Evolutionary conservation across 2,329 filamentous ascomycete species (phyloP), one percentile per base, ranked within the genome.

Genomic region (Aspergillus carbonarius): DNA sequence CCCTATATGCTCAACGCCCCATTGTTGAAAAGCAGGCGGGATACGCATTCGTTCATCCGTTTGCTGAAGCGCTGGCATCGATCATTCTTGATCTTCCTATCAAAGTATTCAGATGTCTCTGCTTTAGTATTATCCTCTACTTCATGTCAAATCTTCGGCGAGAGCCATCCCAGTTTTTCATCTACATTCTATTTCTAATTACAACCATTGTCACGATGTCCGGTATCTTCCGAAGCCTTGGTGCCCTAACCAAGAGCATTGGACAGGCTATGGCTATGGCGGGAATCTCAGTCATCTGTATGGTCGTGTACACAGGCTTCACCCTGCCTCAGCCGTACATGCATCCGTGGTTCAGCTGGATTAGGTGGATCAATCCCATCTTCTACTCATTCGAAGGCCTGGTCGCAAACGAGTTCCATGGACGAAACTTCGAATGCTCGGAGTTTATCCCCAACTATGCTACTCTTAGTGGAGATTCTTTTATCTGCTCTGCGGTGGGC

Each of bases 81-180:
- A 62, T 64, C 40, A 49, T 67, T 1, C 62, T 54, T 18, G 61
- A 64, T 37, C 83, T 54, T 88, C 92, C 92, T 0, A 90, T 91
- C 75, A 96, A 93, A 74, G 75, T 95, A 7, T 44, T 75, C 20
- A 92, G 92, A 66, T 77, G 84, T 2, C 82, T 93, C 61, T 74
- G 84, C 4, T 95, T 93, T 79, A 93, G 96, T 71, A 54, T 92
- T 18, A 81, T 85, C 1, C 74, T 96, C 3, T 96, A 96, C 78
- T 96, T 96, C 74, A 88, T 96, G 85, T 88, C 89, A 0, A 90
- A 92, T 62, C 78, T 96, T 20, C 84, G 89, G 52, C 82, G 91
- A 57, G 86, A 89, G 64, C 80, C 90, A 0, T 88, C 87, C 1
- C 76, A 86, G 0, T 96, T 93, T 80, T 96, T 96, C 82, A 90